Conservation (phyloP, 2,329 filamentous ascomycete species). For the Alternaria hordeiaustralica region DNA sequence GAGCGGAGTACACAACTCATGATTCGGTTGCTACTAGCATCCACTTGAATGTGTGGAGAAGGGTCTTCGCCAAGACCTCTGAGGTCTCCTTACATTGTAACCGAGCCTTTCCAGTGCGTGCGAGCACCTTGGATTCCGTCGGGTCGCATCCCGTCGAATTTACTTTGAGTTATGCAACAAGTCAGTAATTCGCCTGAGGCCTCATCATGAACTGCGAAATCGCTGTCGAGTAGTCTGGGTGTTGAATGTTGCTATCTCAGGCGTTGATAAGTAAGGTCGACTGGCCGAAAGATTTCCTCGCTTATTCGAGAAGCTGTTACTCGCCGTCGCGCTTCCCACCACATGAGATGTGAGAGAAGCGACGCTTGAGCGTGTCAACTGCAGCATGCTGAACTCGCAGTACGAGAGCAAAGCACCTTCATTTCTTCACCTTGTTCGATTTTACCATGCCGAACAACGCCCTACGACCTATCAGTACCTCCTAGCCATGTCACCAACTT, state of each 20-base stretch:
- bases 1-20: neutral
- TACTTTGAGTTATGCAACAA: neutral
- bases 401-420: accelerated
- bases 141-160: neutral
- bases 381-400: neutral
- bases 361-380: too few species aligned
- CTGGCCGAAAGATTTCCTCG: neutral
- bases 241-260: neutral
- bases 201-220: neutral
- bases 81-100: neutral
- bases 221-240: neutral
- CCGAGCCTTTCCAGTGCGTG: neutral
- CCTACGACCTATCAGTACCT: neutral
- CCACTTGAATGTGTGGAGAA: neutral
- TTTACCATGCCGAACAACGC: neutral
- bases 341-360: neutral
- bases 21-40: neutral
- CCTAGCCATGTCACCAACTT: neutral
- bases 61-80: neutral
- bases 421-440: neutral
- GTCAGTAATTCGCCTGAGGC: neutral
- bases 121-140: neutral
- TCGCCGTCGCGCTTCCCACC: too few species aligned
- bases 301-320: neutral
- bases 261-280: neutral